These are phyloP conservation scores for Leccinum rimulosum DNA, from an alignment of 768 basidiomycete species.

Conservation along the genomic window DNA sequence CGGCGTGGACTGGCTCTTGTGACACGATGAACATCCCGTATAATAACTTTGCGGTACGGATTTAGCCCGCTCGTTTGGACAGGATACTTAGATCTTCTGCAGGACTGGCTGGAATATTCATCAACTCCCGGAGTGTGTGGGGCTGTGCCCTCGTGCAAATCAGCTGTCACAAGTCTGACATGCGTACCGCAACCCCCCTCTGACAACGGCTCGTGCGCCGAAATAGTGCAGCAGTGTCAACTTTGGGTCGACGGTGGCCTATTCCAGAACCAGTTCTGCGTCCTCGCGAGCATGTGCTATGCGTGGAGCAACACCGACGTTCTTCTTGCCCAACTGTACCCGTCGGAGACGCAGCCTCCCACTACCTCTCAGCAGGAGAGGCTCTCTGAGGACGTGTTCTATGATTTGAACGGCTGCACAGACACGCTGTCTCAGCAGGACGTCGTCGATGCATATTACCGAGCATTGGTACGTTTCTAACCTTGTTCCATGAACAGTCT, in stretches of 20 bases:
- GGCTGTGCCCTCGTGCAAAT: conserved; percentile 13
- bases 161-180: conserved; percentile 2
- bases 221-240: conserved; percentile 16
- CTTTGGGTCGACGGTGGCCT: conserved; percentile 21
- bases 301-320: conserved; percentile 23
- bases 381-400: conserved; percentile 19
- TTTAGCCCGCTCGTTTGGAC: neutral
- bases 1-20: conserved; percentile 24
- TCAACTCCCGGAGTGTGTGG: conserved; percentile 19
- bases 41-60: conserved; percentile 17
- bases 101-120: conserved; percentile 27
- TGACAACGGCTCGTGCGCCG: conserved; percentile 22
- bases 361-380: conserved; percentile 11
- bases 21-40: conserved; percentile 23
- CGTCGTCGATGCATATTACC: conserved; percentile 21
- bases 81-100: neutral
- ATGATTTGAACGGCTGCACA: conserved; percentile 20
- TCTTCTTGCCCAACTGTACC: conserved; percentile 14
- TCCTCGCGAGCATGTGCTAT: conserved; percentile 25
- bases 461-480: conserved; percentile 12
- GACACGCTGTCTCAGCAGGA: conserved; percentile 21
- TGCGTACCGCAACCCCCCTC: conserved; percentile 23
- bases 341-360: conserved; percentile 2
- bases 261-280: conserved; percentile 25
- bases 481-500: neutral